A percentile compares a stretch with the other conserved stretches of the same genome.
phyloP scores from a whole-genome alignment of 2,329 filamentous ascomycete genomes.

The Penicillium frequentans region DNA sequence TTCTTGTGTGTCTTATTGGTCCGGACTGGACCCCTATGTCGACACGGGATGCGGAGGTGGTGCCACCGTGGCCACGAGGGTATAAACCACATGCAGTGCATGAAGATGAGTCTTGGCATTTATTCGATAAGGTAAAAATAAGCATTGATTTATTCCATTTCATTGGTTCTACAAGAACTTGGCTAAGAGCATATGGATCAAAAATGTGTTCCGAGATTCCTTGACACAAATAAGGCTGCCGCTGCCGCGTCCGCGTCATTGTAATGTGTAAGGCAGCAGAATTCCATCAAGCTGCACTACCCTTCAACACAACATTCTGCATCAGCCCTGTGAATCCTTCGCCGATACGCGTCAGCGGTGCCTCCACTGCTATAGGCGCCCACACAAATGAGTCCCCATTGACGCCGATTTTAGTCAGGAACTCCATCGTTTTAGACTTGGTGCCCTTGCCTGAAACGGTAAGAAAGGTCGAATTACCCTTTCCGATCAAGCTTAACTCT shows the following conservation, averaged over 20 bases:
- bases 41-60: not conserved
- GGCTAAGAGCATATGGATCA: not conserved
- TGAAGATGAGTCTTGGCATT: not conserved
- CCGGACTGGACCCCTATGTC: not conserved
- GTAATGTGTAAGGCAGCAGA: not conserved
- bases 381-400: slow-evolving; percentile 13
- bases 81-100: not conserved
- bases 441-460: slow-evolving; percentile 7
- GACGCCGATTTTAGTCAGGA: slow-evolving; percentile 11
- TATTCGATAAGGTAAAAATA: not conserved
- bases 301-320: slow-evolving; percentile 12
- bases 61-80: slow-evolving; percentile 1
- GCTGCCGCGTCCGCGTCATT: not conserved
- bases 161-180: not conserved
- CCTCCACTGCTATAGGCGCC: slow-evolving; percentile 30
- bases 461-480: slow-evolving; percentile 39
- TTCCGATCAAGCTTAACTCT: slow-evolving; percentile 35
- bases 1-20: not conserved
- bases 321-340: slow-evolving; percentile 13
- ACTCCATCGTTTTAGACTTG: slow-evolving; percentile 8
- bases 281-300: not conserved
- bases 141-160: not conserved
- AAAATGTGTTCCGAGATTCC: not conserved
- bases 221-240: not conserved
- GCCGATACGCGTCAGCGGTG: slow-evolving; percentile 23